Conservation (phyloP, 2,329 filamentous ascomycete genomes). For the Colletotrichum trifolii region DNA sequence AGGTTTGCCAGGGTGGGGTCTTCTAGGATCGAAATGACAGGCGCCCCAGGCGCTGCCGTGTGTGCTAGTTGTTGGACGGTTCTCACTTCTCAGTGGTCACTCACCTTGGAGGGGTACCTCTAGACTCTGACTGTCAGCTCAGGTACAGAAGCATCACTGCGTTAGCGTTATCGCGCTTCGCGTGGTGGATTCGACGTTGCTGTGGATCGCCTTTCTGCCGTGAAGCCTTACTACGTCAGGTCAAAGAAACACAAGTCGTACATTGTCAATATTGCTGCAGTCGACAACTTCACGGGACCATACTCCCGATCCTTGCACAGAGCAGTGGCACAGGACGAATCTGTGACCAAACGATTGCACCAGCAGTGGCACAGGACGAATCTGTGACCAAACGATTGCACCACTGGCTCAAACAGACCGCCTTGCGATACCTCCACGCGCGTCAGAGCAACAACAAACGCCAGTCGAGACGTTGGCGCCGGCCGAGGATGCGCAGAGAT, state of each 20-base stretch:
- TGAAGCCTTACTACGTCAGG: constrained; percentile 34
- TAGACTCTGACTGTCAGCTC: constrained; percentile 2
- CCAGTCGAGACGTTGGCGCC: not conserved
- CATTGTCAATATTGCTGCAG: constrained; percentile 11
- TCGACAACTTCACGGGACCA: too few relatives aligned
- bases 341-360: too few relatives aligned
- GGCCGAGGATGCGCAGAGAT: constrained; percentile 48
- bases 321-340: too few relatives aligned
- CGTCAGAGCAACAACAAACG: not conserved
- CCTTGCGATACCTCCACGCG: not conserved
- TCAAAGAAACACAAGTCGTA: constrained; percentile 32
- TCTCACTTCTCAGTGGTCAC: constrained; percentile 19
- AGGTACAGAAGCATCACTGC: constrained; percentile 2
- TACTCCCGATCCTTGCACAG: too few relatives aligned
- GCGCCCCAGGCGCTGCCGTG: constrained; percentile 1
- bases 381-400: too few relatives aligned
- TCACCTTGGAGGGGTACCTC: constrained; percentile 3
- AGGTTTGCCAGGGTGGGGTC: not conserved
- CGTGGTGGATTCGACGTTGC: constrained; percentile 5
- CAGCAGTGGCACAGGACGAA: too few relatives aligned
- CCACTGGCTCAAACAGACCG: too few relatives aligned
- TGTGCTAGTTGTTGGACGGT: constrained; percentile 1
- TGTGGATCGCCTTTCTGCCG: constrained; percentile 31
- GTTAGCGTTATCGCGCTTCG: constrained; percentile 16
- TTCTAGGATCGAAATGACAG: constrained; percentile 22